Percentiles rank a stretch among this genome's conserved stretches.
Evolutionary conservation across 768 basidiomycete genomes (phyloP).

Genomic region (Naganishia antarctica): DNA sequence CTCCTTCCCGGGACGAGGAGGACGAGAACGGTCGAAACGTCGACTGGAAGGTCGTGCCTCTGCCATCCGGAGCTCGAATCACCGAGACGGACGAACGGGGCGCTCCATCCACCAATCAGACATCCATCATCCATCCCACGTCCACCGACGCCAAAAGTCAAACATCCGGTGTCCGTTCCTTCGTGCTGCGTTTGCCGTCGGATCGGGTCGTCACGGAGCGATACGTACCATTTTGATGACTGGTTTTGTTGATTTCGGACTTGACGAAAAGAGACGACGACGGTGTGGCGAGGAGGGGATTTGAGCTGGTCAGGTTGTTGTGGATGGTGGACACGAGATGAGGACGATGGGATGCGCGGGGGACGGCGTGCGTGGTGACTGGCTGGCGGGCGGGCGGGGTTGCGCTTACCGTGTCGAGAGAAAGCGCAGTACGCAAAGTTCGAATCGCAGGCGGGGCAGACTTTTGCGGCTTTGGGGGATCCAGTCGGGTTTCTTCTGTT

Average conservation of each 20-base stretch:
- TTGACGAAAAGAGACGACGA: constrained; percentile 24
- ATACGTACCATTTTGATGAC: constrained; percentile 20
- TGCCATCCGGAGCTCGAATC: constrained; percentile 3
- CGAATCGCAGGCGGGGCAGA: too few relatives aligned
- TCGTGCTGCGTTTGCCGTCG: not conserved
- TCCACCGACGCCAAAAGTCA: not conserved
- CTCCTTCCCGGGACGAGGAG: not conserved
- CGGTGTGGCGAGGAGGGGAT: constrained; percentile 5
- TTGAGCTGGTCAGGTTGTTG: not conserved
- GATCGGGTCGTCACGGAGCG: not conserved
- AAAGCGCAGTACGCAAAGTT: too few relatives aligned
- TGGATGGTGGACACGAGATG: not conserved
- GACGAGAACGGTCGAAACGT: too few relatives aligned
- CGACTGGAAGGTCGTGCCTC: too few relatives aligned
- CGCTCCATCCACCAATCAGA: not conserved
- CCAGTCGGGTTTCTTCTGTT: too few relatives aligned
- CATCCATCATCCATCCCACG: constrained; percentile 8
- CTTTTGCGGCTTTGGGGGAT: too few relatives aligned
- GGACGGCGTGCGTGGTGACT: too few relatives aligned
- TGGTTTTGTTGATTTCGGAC: constrained; percentile 10
- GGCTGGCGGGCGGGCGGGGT: not conserved
- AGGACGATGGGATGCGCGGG: too few relatives aligned
- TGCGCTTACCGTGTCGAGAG: too few relatives aligned
- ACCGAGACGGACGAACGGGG: not conserved
- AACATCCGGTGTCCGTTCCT: not conserved